A percentile compares a stretch with the other conserved stretches of the same genome.
Conservation (phyloP, 371 early-diverging fungal genomes). For the Mortierella sp. region DNA sequence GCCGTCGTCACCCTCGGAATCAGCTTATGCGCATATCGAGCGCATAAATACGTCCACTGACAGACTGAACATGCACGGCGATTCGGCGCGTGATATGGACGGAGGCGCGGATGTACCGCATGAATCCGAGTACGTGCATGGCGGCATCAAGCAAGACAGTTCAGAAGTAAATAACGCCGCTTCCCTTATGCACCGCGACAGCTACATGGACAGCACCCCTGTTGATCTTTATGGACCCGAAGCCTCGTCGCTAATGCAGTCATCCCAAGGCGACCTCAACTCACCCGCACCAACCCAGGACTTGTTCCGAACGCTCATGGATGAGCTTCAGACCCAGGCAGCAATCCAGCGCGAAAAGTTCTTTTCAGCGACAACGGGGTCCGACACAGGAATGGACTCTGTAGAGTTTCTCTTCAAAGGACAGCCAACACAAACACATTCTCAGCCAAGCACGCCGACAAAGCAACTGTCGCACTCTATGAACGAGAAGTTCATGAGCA, state of each 20-base stretch:
- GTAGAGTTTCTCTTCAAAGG: constrained; percentile 40
- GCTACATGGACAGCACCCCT: constrained; percentile 26
- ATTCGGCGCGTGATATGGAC: no score
- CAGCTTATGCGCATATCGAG: constrained; percentile 2
- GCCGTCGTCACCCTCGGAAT: constrained; percentile 14
- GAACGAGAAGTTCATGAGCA: no score
- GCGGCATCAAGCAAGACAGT: constrained; percentile 18
- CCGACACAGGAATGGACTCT: constrained; percentile 35
- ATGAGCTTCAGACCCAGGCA: constrained; percentile 37
- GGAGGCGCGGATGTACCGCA: no score
- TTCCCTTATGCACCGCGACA: constrained; percentile 4
- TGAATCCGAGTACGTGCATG: neutral
- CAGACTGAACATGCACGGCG: neutral
- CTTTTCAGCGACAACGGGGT: constrained; percentile 31
- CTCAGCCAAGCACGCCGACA: constrained; percentile 2
- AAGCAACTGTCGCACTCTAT: constrained; percentile 23
- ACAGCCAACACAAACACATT: constrained; percentile 17
- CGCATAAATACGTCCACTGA: neutral
- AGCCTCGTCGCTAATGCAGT: constrained; percentile 10
- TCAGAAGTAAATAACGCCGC: neutral
- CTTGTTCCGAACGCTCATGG: constrained; percentile 37
- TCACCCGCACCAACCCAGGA: constrained; percentile 38
- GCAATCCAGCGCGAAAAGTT: constrained; percentile 45
- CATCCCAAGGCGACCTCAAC: constrained; percentile 9
- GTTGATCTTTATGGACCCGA: constrained; percentile 39